A percentile compares a stretch with the other conserved stretches of the same genome.
These are phyloP conservation scores for Talaromyces proteolyticus DNA, from an alignment of 495 filamentous ascomycete genomes.

Conservation along the genomic window DNA sequence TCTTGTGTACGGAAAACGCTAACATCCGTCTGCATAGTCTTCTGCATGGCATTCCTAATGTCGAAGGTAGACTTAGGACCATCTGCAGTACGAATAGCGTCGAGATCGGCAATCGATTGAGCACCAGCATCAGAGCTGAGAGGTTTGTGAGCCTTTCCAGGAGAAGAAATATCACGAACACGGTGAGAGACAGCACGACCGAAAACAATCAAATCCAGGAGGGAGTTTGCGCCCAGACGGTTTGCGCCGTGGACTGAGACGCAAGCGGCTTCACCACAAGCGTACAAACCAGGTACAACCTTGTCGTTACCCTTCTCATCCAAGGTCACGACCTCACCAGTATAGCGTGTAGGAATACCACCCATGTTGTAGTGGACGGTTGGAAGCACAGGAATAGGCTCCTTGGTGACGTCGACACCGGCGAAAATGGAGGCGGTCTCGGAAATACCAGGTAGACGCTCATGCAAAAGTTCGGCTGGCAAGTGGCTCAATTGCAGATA, in stretches of 20 bases:
- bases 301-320: slow-evolving; percentile 80
- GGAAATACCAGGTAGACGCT: slow-evolving; percentile 96
- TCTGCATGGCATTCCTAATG: slow-evolving; percentile 90
- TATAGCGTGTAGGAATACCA: slow-evolving; percentile 95
- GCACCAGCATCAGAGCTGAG: slow-evolving; percentile 79
- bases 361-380: slow-evolving; percentile 99
- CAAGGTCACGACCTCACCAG: slow-evolving; percentile 85
- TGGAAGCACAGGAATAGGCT: slow-evolving; percentile 93
- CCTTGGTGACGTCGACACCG: slow-evolving; percentile 92
- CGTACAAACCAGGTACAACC: slow-evolving; percentile 91
- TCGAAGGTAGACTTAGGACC: slow-evolving; percentile 84
- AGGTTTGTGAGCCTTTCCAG: slow-evolving; percentile 68
- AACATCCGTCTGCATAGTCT: slow-evolving; percentile 95
- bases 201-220: slow-evolving; percentile 95
- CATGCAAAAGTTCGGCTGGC: slow-evolving; percentile 82
- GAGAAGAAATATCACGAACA: slow-evolving; percentile 83
- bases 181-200: slow-evolving; percentile 94
- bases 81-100: slow-evolving; percentile 73
- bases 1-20: slow-evolving; percentile 96
- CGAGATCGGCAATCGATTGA: slow-evolving; percentile 77
- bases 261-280: slow-evolving; percentile 94
- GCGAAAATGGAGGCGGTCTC: slow-evolving; percentile 96
- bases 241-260: slow-evolving; percentile 98
- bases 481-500: slow-evolving; percentile 95
- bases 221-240: slow-evolving; percentile 94